phyloP scores from a whole-genome alignment of 345 rosid species.

The Acer negundo region DNA sequence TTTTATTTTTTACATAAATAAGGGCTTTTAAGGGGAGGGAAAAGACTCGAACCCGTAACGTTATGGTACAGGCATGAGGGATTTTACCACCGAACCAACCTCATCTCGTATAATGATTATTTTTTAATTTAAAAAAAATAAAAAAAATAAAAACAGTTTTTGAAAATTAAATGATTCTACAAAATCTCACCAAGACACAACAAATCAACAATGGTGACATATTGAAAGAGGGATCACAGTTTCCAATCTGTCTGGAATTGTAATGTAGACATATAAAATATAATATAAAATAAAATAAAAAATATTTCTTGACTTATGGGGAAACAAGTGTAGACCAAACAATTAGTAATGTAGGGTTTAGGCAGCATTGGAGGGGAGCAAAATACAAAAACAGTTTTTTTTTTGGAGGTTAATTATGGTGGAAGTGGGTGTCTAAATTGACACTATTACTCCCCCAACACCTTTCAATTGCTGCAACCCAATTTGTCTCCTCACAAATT shows the following conservation, averaged over 20 bases:
- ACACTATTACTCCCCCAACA: constrained; percentile 16
- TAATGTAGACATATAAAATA: neutral
- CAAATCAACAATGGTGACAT: neutral
- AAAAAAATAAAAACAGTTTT: neutral
- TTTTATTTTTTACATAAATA: too few relatives aligned
- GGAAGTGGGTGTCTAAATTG: neutral
- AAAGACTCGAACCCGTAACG: too few relatives aligned
- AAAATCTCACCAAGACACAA: neutral
- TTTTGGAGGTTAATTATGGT: neutral
- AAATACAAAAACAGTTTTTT: constrained; percentile 6
- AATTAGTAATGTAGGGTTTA: neutral
- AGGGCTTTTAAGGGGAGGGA: too few relatives aligned
- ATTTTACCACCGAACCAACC: too few relatives aligned
- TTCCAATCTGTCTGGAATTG: constrained; percentile 17
- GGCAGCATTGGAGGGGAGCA: constrained; percentile 19
- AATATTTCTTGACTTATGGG: constrained; percentile 5
- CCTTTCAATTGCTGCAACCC: constrained; percentile 18
- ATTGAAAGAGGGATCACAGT: constrained; percentile 4
- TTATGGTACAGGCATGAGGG: too few relatives aligned
- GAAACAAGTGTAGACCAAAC: constrained; percentile 4
- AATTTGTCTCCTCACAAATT: constrained; percentile 21
- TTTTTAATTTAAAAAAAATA: too few relatives aligned
- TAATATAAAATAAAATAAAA: too few relatives aligned
- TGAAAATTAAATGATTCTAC: neutral
- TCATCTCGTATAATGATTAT: too few relatives aligned